These are phyloP conservation scores for Dactylonectria macrodidyma DNA, from an alignment of 2,329 filamentous ascomycete species.

Conservation along the genomic window DNA sequence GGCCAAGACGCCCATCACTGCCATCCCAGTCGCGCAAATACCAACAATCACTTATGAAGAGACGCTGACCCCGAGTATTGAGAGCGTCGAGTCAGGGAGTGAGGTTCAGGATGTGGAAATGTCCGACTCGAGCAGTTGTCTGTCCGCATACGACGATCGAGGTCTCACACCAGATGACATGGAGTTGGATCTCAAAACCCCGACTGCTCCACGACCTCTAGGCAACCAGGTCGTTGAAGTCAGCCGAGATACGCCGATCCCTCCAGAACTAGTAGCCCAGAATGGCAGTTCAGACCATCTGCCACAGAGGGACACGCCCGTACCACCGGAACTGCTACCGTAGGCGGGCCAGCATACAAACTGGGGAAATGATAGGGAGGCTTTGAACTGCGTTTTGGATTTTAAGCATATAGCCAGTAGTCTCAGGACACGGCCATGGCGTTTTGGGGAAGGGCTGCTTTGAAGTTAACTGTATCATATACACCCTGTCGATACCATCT, in stretches of 20 bases:
- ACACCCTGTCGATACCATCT: slow-evolving; percentile 35
- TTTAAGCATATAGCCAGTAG: slow-evolving; percentile 28
- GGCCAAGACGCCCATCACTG: slow-evolving; percentile 42
- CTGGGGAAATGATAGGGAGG: background rate
- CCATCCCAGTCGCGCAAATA: slow-evolving; percentile 37
- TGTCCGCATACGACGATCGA: slow-evolving; percentile 51
- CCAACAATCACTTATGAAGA: slow-evolving; percentile 45
- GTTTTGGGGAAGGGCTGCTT: slow-evolving; percentile 20
- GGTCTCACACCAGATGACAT: slow-evolving; percentile 49
- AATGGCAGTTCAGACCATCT: background rate
- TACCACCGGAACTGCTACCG: slow-evolving; percentile 37
- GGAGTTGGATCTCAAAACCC: slow-evolving; percentile 58
- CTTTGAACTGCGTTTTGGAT: background rate
- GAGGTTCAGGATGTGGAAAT: slow-evolving; percentile 61
- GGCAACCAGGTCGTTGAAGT: background rate
- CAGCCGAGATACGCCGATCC: slow-evolving; percentile 34
- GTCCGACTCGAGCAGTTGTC: slow-evolving; percentile 62
- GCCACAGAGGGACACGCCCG: slow-evolving; percentile 37
- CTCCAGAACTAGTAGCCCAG: slow-evolving; percentile 53
- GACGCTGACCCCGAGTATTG: slow-evolving; percentile 60
- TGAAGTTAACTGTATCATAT: background rate
- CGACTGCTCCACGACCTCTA: slow-evolving; percentile 48
- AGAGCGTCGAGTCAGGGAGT: slow-evolving; percentile 52
- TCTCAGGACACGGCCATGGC: slow-evolving; percentile 24
- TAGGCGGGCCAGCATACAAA: slow-evolving; percentile 5